A percentile compares a stretch with the other conserved stretches of the same genome.
Evolutionary conservation across 2,329 filamentous ascomycete genomes (phyloP).

Genomic region (Laburnicola sp.): DNA sequence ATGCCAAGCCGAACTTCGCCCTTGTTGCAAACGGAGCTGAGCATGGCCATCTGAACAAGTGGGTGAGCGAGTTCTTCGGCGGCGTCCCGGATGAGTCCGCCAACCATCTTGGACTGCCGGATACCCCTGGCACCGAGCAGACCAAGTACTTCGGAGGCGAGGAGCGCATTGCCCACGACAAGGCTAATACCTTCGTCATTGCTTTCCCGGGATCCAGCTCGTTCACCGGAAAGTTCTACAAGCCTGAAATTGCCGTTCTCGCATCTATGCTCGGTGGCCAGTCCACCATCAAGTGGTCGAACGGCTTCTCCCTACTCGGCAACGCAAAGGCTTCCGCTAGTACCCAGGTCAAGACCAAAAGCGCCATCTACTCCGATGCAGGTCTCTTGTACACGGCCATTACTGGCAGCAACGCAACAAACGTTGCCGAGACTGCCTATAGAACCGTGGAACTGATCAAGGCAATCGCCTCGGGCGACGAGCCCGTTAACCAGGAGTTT

Average conservation of each 20-base stretch:
- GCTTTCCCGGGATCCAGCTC: slow-evolving; percentile 90
- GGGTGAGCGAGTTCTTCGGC: slow-evolving; percentile 92
- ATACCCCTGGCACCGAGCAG: slow-evolving; percentile 61
- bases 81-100: slow-evolving; percentile 58
- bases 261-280: slow-evolving; percentile 86
- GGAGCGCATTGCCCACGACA: slow-evolving; percentile 78
- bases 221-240: slow-evolving; percentile 71
- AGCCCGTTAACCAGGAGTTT: slow-evolving; percentile 82
- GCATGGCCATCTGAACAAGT: slow-evolving; percentile 76
- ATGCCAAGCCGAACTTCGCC: slow-evolving; percentile 87
- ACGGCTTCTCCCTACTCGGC: slow-evolving; percentile 87
- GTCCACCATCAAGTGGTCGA: slow-evolving; percentile 91
- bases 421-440: slow-evolving; percentile 73
- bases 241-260: slow-evolving; percentile 87
- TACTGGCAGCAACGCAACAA: slow-evolving; percentile 70
- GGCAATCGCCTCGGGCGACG: slow-evolving; percentile 73
- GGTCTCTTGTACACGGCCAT: slow-evolving; percentile 86
- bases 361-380: slow-evolving; percentile 88
- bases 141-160: slow-evolving; percentile 94
- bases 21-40: slow-evolving; percentile 87
- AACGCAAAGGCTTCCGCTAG: slow-evolving; percentile 71
- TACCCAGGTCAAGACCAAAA: slow-evolving; percentile 71
- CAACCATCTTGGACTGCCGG: no score
- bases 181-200: slow-evolving; percentile 82
- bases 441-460: slow-evolving; percentile 81